phyloP scores from a whole-genome alignment of 2,329 filamentous ascomycete species.

The Sporothrix curviconia region DNA sequence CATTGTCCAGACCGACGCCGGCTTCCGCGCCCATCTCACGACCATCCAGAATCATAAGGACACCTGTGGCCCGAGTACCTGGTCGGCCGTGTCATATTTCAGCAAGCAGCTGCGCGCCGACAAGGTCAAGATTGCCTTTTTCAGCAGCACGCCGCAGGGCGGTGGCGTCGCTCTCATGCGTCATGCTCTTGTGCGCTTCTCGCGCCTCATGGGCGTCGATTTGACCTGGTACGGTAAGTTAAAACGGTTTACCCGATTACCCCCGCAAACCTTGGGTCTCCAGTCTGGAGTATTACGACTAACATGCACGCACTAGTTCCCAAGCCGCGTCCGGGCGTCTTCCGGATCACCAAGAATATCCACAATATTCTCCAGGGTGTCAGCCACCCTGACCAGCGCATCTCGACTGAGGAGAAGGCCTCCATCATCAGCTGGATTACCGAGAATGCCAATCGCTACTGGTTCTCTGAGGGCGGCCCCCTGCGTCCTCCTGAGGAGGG shows the following conservation, averaged over 20 bases:
- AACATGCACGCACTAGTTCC: constrained; percentile 61
- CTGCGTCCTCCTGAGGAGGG: constrained; percentile 58
- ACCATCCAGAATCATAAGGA: constrained; percentile 51
- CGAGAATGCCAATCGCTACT: constrained; percentile 68
- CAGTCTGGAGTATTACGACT: no score
- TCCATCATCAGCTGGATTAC: constrained; percentile 65
- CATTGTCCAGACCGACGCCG: constrained; percentile 63
- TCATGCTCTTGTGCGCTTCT: constrained; percentile 68
- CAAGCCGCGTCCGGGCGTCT: constrained; percentile 71
- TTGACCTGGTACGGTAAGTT: constrained; percentile 62
- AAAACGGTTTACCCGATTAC: no score
- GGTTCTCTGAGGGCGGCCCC: constrained; percentile 62
- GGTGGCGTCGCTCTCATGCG: constrained; percentile 78
- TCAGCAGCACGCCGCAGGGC: constrained; percentile 75
- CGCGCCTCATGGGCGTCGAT: constrained; percentile 59
- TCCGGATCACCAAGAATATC: constrained; percentile 78
- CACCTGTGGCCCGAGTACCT: constrained; percentile 56
- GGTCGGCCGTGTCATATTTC: constrained; percentile 58
- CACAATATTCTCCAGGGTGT: constrained; percentile 86
- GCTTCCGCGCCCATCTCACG: constrained; percentile 55
- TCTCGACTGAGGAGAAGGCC: constrained; percentile 55
- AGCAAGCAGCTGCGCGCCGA: constrained; percentile 55
- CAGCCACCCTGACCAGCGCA: constrained; percentile 55
- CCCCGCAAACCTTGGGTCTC: no score
- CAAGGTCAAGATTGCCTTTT: constrained; percentile 67